phyloP scores from a whole-genome alignment of 371 early-diverging fungal genomes.

The Capillidium heterosporum region DNA sequence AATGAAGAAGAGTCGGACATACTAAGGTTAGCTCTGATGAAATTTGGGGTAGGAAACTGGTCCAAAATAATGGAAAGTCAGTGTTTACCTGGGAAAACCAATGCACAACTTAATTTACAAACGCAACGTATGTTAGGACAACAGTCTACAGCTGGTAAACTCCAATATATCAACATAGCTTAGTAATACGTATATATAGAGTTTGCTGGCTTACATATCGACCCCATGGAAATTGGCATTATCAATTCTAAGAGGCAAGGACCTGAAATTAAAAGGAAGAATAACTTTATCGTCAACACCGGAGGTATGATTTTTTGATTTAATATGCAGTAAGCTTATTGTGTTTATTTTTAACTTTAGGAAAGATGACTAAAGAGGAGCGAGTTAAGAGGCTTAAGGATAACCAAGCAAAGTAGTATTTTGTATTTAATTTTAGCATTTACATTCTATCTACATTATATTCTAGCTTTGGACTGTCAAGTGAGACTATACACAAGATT shows the following conservation, averaged over 20 bases:
- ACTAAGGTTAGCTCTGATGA: constrained; percentile 64
- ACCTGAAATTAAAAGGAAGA: constrained; percentile 65
- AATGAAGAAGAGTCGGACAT: constrained; percentile 63
- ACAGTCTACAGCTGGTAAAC: constrained; percentile 66
- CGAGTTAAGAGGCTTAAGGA: no score
- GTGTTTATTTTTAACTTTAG: no score
- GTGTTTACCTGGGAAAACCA: constrained; percentile 76
- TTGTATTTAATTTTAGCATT: no score
- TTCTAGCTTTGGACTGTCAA: no score
- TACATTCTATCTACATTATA: no score
- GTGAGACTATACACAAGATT: no score
- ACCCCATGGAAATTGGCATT: constrained; percentile 63
- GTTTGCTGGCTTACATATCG: constrained; percentile 79
- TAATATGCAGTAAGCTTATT: no score
- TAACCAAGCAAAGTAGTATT: no score
- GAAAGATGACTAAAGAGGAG: no score
- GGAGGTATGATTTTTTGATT: constrained; percentile 22
- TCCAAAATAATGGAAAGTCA: constrained; percentile 75
- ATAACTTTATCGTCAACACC: constrained; percentile 75
- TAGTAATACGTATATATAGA: constrained; percentile 22
- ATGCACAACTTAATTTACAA: constrained; percentile 87
- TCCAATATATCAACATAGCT: no score
- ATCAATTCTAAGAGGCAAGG: constrained; percentile 64
- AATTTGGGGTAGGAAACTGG: constrained; percentile 88
- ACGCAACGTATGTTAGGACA: constrained; percentile 83